Base-by-base conservation (phyloP, 2,329 filamentous ascomycete species). In the Aspergillus floridensis region DNA sequence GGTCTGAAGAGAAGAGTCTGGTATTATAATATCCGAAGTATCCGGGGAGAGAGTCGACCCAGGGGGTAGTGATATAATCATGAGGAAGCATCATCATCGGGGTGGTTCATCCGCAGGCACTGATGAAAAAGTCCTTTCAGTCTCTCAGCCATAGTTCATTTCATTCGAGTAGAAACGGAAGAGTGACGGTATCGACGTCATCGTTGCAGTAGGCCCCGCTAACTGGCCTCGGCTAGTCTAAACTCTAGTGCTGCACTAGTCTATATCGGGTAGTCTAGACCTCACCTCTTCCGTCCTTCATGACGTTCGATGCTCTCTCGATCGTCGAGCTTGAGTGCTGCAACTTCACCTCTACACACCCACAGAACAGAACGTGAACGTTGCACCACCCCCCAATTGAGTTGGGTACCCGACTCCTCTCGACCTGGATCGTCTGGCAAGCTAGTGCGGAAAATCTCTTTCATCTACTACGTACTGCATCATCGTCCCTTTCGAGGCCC, bases 161-260 rank as follows among this genome's bases (percentile, higher is more conserved):
- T 22, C 22, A 22, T 22, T 22, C 38, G 29, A 22, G 19, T 35
- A 35, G 32, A 35, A 35, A 35, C 11, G 29, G 24, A 29, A 51
- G 29, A 51, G 53, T 56, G 59, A 61, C 56, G 64, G 70, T 72
- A 67, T 70, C 68, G 66, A 74, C 72, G 72, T 74, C 72, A 74
- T 74, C 52, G 59, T 69, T 69, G 65, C 62, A 66, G 61, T n/a
- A 53, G 53, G 56, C 59, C 59, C 57, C 58, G 59, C 67, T 68
- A 67, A 58, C 68, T 58, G 53, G 32, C 61, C 52, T 54, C 51
- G 67, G 54, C 60, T 72, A 71, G 70, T 53, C 31, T 46, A 7
- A 50, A 65, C 62, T 59, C 47, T 61, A 62, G 56, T 49, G 14
- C 1, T 1, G 2, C 49, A 14, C 65, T 71, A 72, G 41, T 2